Percentiles rank a stretch among this genome's conserved stretches.
Evolutionary conservation across 257 asterid species (phyloP).

Genomic region (Fraxinus excelsior): DNA sequence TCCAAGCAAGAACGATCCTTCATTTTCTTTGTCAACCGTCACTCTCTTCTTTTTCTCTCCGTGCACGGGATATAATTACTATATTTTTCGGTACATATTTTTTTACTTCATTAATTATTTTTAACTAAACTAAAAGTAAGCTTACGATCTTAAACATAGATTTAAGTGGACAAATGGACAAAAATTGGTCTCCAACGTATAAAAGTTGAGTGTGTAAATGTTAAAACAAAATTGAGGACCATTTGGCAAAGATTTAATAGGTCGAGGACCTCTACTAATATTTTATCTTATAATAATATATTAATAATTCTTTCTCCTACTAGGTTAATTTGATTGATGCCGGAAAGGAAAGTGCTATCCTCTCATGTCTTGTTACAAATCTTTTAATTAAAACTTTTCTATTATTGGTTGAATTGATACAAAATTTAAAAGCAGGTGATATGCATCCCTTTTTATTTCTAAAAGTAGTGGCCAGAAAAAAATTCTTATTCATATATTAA

Average conservation of each 20-base stretch:
- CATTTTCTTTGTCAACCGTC: not conserved
- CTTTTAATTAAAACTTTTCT: not conserved
- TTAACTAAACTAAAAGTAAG: not conserved
- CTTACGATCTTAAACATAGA: too few relatives aligned
- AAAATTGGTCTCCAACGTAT: not conserved
- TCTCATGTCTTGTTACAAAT: not conserved
- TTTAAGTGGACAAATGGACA: too few relatives aligned
- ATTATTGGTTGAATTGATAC: not conserved
- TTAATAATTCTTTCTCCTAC: not conserved
- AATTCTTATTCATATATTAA: conserved; percentile 13
- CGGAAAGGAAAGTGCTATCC: conserved; percentile 6
- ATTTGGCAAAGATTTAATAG: not conserved
- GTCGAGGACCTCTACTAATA: not conserved
- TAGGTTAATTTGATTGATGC: not conserved
- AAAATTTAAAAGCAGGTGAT: not conserved
- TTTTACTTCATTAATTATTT: too few relatives aligned
- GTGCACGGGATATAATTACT: too few relatives aligned
- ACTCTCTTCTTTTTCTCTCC: not conserved
- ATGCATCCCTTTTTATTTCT: not conserved
- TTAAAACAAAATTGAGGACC: not conserved
- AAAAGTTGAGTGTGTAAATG: not conserved
- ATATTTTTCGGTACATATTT: too few relatives aligned
- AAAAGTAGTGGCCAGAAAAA: conserved; percentile 13
- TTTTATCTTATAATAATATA: too few relatives aligned
- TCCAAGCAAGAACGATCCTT: not conserved